Evolutionary conservation across 371 early-diverging fungal species (phyloP).

Genomic region (Mortierella sp.): DNA sequence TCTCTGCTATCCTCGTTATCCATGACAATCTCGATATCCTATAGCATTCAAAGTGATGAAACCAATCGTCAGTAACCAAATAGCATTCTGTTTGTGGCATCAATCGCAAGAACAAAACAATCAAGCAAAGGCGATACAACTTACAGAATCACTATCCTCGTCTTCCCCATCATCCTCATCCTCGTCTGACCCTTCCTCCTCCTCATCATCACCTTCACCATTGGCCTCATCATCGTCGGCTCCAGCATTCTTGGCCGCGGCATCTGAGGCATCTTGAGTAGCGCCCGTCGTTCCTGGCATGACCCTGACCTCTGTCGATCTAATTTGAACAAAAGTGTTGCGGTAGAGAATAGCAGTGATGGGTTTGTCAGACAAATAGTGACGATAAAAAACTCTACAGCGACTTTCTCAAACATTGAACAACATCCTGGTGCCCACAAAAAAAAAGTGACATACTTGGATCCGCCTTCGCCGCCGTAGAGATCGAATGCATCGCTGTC

Average conservation of each 20-base stretch:
- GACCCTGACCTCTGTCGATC: constrained; percentile 36
- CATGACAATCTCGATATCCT: constrained; percentile 80
- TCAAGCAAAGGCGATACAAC: background rate
- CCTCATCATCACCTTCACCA: constrained; percentile 49
- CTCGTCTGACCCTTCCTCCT: constrained; percentile 35
- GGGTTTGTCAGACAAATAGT: background rate
- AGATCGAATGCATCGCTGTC: constrained; percentile 54
- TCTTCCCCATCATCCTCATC: constrained; percentile 54
- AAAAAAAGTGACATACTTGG: constrained; percentile 19
- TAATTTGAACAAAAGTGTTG: background rate
- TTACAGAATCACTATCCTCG: constrained; percentile 53
- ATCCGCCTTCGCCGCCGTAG: constrained; percentile 46
- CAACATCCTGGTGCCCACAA: background rate
- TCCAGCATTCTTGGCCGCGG: background rate
- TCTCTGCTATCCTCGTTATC: constrained; percentile 64
- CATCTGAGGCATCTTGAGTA: constrained; percentile 13
- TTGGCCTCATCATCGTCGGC: constrained; percentile 51
- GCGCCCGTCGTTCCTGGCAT: constrained; percentile 32
- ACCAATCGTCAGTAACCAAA: background rate
- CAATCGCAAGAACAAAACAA: background rate
- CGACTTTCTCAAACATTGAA: background rate
- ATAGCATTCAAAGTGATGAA: background rate
- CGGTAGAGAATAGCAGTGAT: background rate
- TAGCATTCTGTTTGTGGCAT: background rate
- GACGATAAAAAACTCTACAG: background rate